Evolutionary conservation across 2,329 filamentous ascomycete genomes (phyloP).

Genomic region (Elsinoe necatrix): DNA sequence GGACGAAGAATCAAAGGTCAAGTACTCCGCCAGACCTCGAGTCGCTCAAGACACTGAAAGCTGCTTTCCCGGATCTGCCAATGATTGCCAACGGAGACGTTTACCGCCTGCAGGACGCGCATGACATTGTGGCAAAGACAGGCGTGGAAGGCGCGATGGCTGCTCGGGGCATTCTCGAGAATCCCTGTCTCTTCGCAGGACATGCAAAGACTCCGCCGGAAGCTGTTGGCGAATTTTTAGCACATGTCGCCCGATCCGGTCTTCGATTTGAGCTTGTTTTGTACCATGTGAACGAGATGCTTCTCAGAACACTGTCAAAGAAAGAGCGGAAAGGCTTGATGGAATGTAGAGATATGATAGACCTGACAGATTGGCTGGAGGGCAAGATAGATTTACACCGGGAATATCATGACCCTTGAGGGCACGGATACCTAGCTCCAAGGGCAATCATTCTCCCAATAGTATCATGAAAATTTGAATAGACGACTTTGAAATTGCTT

Average conservation of each 20-base stretch:
- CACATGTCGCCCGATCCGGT: conserved; percentile 42
- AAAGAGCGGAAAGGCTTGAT: conserved; percentile 47
- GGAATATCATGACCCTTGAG: background rate
- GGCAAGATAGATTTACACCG: conserved; percentile 22
- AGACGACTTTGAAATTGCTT: too few species aligned
- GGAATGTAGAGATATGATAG: conserved; percentile 34
- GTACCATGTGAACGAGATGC: conserved; percentile 63
- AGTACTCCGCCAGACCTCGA: conserved; percentile 54
- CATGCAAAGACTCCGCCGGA: conserved; percentile 51
- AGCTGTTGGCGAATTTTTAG: conserved; percentile 56
- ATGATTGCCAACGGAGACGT: conserved; percentile 63
- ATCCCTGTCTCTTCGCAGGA: conserved; percentile 58
- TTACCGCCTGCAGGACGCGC: conserved; percentile 44
- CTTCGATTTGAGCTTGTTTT: conserved; percentile 45
- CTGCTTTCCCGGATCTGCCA: conserved; percentile 46
- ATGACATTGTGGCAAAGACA: conserved; percentile 27
- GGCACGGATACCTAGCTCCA: background rate
- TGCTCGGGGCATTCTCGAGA: conserved; percentile 57
- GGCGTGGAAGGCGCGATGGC: conserved; percentile 54
- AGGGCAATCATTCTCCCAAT: too few species aligned
- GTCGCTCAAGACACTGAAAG: conserved; percentile 49
- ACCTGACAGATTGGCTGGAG: conserved; percentile 29
- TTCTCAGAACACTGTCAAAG: conserved; percentile 47
- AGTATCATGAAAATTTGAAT: too few species aligned
- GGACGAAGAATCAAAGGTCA: conserved; percentile 54